Evolutionary conservation across 192 early-diverging fungal species (phyloP), one percentile per base, ranked within the genome.

Genomic region (Spinellus fusiger): DNA sequence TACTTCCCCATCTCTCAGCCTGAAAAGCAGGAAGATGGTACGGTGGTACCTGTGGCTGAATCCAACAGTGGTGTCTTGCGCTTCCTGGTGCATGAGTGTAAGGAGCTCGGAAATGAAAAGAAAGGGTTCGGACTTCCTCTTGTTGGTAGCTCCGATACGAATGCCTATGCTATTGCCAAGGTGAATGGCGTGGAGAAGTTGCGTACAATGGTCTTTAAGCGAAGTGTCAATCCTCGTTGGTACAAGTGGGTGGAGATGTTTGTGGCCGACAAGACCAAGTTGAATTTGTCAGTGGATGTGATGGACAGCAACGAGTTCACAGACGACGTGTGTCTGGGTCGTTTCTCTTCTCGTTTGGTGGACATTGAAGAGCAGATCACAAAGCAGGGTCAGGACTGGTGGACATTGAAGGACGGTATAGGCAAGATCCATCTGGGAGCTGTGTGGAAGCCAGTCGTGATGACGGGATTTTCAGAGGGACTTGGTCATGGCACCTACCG

Each of bases 191-290:
- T 73, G 8, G 46, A 61, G 23, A 73, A 73, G 6, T 69, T 81
- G 22, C 66, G 65, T 23, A 90, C 93, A 20, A 85, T 84, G 40
- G 72, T 71, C 26, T 81, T 84, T 54, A 90, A 84, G 54, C 80
- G 84, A 59, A 92, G 84, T 18, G 82, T 83, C 61, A 89, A 84
- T 55, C 94, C 94, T 32, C 79, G 85, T 29, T 97, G 90, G 90
- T 85, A 89, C 54, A 73, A 79, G 5, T 78, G 77, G 56, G 72
- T 83, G 40, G 87, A 89, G 51, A 55, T 86, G 3, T 93, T 90
- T 73, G 73, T 93, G 29, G 75, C 83, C 13, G 88, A 94, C 66
- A 73, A 85, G 46, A 77, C 83, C 13, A 50, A 65, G 0, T 75
- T 86, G 18, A 70, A 80, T 23, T 75, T 92, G 34, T 67, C 61